Evolutionary conservation across 768 basidiomycete species (phyloP).

Genomic region (Polyporus arcularius): DNA sequence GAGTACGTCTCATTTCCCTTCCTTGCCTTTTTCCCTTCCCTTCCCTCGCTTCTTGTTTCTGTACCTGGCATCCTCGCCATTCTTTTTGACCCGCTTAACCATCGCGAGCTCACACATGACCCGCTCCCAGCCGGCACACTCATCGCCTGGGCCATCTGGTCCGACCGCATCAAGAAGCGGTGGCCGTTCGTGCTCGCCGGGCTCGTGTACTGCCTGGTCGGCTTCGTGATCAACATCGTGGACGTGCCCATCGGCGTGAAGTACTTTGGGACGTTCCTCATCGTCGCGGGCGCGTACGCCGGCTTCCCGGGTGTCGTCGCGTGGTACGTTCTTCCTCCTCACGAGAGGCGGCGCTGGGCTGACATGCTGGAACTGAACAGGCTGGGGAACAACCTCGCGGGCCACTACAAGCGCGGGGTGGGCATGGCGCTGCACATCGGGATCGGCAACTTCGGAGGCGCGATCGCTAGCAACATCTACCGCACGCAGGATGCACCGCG

Average conservation of each 20-base stretch:
- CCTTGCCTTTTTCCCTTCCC: too few relatives aligned
- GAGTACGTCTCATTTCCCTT: slow-evolving; percentile 41
- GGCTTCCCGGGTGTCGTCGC: slow-evolving; percentile 60
- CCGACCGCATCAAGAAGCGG: slow-evolving; percentile 56
- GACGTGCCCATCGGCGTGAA: slow-evolving; percentile 52
- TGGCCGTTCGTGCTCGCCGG: slow-evolving; percentile 58
- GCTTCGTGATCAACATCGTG: slow-evolving; percentile 66
- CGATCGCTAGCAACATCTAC: slow-evolving; percentile 64
- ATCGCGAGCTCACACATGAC: not conserved
- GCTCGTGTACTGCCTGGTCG: slow-evolving; percentile 51
- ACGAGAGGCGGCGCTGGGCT: not conserved
- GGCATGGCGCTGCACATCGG: slow-evolving; percentile 73
- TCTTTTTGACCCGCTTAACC: not conserved
- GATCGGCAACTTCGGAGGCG: slow-evolving; percentile 65
- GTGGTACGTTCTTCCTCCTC: slow-evolving; percentile 43
- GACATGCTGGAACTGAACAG: slow-evolving; percentile 33
- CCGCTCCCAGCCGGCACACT: slow-evolving; percentile 48
- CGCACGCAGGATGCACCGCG: slow-evolving; percentile 60
- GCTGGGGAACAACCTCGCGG: slow-evolving; percentile 65
- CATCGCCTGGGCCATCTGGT: slow-evolving; percentile 53
- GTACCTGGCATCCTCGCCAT: not conserved
- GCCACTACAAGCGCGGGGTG: slow-evolving; percentile 70
- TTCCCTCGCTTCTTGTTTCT: not conserved
- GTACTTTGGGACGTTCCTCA: slow-evolving; percentile 73
- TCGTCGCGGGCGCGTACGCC: slow-evolving; percentile 62